Percentiles rank a stretch among this genome's conserved stretches.
These are phyloP conservation scores for Fusarium cyanostomum DNA, from an alignment of 2,329 filamentous ascomycete species.

Conservation along the genomic window DNA sequence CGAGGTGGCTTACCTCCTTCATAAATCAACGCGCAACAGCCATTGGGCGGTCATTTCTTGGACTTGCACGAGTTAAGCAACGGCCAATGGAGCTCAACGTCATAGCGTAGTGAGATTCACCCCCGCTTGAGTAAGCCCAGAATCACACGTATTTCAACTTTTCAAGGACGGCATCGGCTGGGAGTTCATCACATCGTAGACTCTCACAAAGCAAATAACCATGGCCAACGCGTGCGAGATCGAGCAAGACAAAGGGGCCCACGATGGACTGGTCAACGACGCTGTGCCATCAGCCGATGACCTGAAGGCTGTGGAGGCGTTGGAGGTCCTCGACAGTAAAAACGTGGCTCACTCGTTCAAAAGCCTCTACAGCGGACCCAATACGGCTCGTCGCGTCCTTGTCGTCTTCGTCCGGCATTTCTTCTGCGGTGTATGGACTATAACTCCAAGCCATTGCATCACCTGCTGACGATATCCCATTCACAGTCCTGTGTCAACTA, in stretches of 20 bases:
- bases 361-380: slow-evolving; percentile 17
- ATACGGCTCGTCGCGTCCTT: neutral
- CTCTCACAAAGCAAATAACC: neutral
- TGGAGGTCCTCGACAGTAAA: slow-evolving; percentile 18
- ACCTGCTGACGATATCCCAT: neutral
- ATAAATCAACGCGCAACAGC: too few relatives aligned
- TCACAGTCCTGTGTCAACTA: slow-evolving; percentile 17
- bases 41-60: too few relatives aligned
- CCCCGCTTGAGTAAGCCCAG: too few relatives aligned
- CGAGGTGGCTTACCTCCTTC: too few relatives aligned
- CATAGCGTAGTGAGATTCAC: too few relatives aligned
- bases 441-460: fast-evolving
- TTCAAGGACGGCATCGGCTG: too few relatives aligned
- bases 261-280: slow-evolving; percentile 7
- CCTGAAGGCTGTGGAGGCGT: neutral
- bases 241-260: neutral
- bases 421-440: slow-evolving; percentile 12
- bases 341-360: slow-evolving; percentile 12
- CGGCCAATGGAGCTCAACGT: too few relatives aligned
- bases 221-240: slow-evolving; percentile 13
- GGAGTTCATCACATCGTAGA: neutral
- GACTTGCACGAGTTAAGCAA: too few relatives aligned
- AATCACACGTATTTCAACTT: too few relatives aligned
- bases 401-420: slow-evolving; percentile 31
- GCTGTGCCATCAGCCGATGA: neutral